phyloP scores from a whole-genome alignment of 2,329 filamentous ascomycete genomes.

The Ophiognomonia clavigignenti-juglandacearum region DNA sequence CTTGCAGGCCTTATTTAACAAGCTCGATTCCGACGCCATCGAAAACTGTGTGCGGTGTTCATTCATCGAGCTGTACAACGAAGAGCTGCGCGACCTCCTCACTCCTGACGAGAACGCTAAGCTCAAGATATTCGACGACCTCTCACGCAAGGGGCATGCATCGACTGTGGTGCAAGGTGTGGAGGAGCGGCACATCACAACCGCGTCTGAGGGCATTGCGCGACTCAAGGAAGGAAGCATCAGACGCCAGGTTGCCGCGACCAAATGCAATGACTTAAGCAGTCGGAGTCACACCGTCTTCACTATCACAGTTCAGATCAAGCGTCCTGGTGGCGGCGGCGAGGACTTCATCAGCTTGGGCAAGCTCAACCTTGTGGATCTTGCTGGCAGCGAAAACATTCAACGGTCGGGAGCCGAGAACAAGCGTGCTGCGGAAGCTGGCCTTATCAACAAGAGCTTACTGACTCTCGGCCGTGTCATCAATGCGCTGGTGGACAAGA shows the following conservation, averaged over 20 bases:
- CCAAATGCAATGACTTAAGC: constrained; percentile 98
- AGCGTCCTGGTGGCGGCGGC: constrained; percentile 72
- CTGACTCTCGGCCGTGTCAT: constrained; percentile 94
- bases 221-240: constrained; percentile 84
- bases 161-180: constrained; percentile 92
- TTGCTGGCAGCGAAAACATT: constrained; percentile 97
- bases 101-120: constrained; percentile 77
- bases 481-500: constrained; percentile 89
- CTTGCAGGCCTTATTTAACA: constrained; percentile 79
- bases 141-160: constrained; percentile 75
- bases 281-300: constrained; percentile 97
- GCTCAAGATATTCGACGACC: constrained; percentile 93
- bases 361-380: constrained; percentile 92
- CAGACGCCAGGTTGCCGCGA: constrained; percentile 95
- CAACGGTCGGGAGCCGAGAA: constrained; percentile 96
- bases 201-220: constrained; percentile 78
- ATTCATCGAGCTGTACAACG: constrained; percentile 98
- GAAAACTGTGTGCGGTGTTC: constrained; percentile 95
- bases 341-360: constrained; percentile 88
- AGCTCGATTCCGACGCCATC: constrained; percentile 69
- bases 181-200: constrained; percentile 92
- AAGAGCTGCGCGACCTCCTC: constrained; percentile 87
- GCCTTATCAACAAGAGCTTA: constrained; percentile 96
- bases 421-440: constrained; percentile 92
- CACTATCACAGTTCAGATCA: constrained; percentile 88